These are phyloP conservation scores for Glycyrrhiza uralensis DNA, from an alignment of 306 rosid species.

Conservation along the genomic window DNA sequence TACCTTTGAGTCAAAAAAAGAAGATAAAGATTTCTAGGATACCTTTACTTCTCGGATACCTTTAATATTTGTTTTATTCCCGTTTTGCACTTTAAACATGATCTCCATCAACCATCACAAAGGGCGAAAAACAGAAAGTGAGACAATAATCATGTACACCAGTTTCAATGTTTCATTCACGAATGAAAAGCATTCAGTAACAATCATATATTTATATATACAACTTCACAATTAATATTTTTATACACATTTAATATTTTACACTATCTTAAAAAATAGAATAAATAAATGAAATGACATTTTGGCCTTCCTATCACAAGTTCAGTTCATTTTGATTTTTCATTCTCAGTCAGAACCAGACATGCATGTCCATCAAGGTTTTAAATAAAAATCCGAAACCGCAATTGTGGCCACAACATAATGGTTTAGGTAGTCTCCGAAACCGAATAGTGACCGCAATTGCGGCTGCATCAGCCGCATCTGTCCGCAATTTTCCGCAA, in stretches of 20 bases:
- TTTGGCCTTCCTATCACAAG: not conserved
- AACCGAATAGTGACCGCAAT: too few species aligned
- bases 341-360: not conserved
- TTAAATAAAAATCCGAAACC: too few species aligned
- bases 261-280: constrained; percentile 11
- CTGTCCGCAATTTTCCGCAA: too few species aligned
- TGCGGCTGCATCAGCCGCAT: too few species aligned
- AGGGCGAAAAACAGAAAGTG: not conserved
- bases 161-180: constrained; percentile 13
- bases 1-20: too few species aligned
- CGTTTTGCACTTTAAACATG: not conserved
- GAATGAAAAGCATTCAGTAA: not conserved
- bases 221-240: constrained; percentile 30
- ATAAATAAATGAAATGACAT: constrained; percentile 4
- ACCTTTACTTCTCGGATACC: too few species aligned
- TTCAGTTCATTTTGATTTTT: not conserved
- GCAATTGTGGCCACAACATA: too few species aligned
- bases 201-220: constrained; percentile 15
- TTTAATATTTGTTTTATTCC: not conserved
- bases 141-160: not conserved
- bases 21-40: too few species aligned
- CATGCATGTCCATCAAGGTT: too few species aligned
- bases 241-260: constrained; percentile 30
- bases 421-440: too few species aligned
- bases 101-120: not conserved